phyloP scores from a whole-genome alignment of 805 yeast genomes.

The Kregervanrija fluxuum region DNA sequence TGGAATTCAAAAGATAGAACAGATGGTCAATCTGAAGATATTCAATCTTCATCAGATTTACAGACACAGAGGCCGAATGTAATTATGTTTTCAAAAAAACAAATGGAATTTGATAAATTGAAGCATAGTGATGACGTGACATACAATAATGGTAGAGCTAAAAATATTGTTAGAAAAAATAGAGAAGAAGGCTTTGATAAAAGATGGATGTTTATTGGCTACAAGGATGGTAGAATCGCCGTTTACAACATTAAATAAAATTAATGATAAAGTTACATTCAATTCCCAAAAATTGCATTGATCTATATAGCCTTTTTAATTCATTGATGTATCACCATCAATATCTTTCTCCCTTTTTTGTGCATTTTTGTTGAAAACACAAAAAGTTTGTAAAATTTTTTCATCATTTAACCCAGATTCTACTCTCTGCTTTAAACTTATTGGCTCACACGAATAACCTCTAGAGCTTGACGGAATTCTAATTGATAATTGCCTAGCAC shows the following conservation, averaged over 20 bases:
- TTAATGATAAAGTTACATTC: no score
- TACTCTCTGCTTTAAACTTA: conserved; percentile 20
- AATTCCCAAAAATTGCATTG: no score
- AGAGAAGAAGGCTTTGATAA: conserved; percentile 19
- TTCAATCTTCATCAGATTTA: conserved; percentile 4
- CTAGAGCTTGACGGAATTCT: conserved; percentile 20
- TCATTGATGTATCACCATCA: conserved; percentile 6
- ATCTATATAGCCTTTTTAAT: no score
- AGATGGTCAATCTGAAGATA: conserved; percentile 8
- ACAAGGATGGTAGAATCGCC: conserved; percentile 27
- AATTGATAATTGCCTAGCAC: conserved; percentile 15
- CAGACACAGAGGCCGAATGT: conserved; percentile 16
- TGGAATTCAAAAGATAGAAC: conserved; percentile 3
- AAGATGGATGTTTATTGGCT: conserved; percentile 26
- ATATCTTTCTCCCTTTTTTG: not conserved
- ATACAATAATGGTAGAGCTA: conserved; percentile 26
- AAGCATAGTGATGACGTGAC: conserved; percentile 1
- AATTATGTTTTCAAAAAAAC: conserved; percentile 18
- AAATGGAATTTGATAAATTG: conserved; percentile 8
- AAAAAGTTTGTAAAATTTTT: conserved; percentile 13
- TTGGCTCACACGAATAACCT: conserved; percentile 21
- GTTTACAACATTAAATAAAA: conserved; percentile 12
- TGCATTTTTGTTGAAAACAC: conserved; percentile 1
- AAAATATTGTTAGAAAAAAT: conserved; percentile 25
- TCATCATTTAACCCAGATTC: conserved; percentile 20